Evolutionary conservation across 1,284 basidiomycete genomes (phyloP).

Genomic region (Boletus calvinii): DNA sequence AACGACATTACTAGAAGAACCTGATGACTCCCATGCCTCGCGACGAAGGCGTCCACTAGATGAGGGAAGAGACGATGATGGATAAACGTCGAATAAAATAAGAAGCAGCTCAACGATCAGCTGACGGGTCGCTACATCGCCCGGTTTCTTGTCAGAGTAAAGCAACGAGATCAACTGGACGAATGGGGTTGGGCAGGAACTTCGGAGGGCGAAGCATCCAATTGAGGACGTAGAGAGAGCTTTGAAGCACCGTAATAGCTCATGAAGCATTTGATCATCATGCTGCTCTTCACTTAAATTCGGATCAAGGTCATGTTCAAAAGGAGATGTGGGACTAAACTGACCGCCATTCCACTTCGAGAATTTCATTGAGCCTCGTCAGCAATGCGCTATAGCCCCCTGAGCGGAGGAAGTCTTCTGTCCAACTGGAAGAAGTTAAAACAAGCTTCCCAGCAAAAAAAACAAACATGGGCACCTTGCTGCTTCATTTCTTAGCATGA

Average conservation of each 20-base stretch:
- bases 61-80: slow-evolving; percentile 61
- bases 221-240: slow-evolving; percentile 89
- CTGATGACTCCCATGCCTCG: slow-evolving; percentile 55
- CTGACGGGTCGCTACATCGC: slow-evolving; percentile 87
- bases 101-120: slow-evolving; percentile 86
- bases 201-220: slow-evolving; percentile 78
- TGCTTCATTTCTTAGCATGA: slow-evolving; percentile 83
- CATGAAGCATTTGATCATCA: slow-evolving; percentile 92
- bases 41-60: slow-evolving; percentile 42
- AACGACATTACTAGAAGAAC: slow-evolving; percentile 47
- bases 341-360: slow-evolving; percentile 95
- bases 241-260: slow-evolving; percentile 91
- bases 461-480: slow-evolving; percentile 54
- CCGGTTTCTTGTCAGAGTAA: slow-evolving; percentile 97
- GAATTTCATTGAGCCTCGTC: slow-evolving; percentile 85
- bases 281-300: slow-evolving; percentile 88
- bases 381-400: slow-evolving; percentile 88
- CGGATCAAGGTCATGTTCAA: slow-evolving; percentile 13
- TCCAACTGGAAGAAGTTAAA: slow-evolving; percentile 61
- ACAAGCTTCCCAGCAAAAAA: slow-evolving; percentile 3
- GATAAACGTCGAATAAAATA: slow-evolving; percentile 83
- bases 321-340: slow-evolving; percentile 17
- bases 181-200: slow-evolving; percentile 84
- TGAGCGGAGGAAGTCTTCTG: slow-evolving; percentile 80
- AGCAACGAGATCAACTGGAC: slow-evolving; percentile 78